phyloP scores from a whole-genome alignment of 164 flowering plant species.

The Tetracentron sinense region DNA sequence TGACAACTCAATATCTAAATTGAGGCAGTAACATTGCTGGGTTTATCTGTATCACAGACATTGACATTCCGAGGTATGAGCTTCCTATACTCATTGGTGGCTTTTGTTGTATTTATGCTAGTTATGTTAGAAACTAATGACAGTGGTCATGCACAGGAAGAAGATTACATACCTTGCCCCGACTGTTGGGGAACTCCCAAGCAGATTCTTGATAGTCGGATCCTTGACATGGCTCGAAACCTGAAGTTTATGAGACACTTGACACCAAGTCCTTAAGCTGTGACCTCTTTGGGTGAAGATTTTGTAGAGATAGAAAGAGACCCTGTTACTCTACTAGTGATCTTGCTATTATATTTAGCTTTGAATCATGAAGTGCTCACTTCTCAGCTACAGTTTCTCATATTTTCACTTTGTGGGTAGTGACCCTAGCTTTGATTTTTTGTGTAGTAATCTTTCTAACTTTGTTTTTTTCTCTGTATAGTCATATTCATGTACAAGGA shows the following conservation, averaged over 20 bases:
- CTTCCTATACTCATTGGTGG: background rate
- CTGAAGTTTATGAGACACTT: constrained; percentile 18
- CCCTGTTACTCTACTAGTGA: too few relatives aligned
- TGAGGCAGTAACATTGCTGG: constrained; percentile 81
- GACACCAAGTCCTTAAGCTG: background rate
- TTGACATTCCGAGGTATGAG: constrained; percentile 74
- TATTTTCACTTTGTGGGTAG: too few relatives aligned
- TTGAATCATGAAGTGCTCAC: too few relatives aligned
- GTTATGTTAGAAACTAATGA: background rate
- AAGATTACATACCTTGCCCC: constrained; percentile 90
- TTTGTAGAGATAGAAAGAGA: too few relatives aligned
- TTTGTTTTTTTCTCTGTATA: too few relatives aligned
- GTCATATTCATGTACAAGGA: too few relatives aligned
- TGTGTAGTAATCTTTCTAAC: too few relatives aligned
- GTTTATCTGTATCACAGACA: constrained; percentile 71
- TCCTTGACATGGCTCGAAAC: constrained; percentile 77
- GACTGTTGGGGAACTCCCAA: constrained; percentile 78
- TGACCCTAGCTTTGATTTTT: too few relatives aligned
- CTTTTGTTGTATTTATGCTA: background rate
- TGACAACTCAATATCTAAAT: constrained; percentile 12
- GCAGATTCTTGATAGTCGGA: constrained; percentile 71
- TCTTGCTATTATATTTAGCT: too few relatives aligned
- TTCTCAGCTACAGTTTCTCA: too few relatives aligned
- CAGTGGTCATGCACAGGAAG: constrained; percentile 40
- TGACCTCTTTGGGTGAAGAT: background rate